Evolutionary conservation across 2,329 filamentous ascomycete species (phyloP), one percentile per base, ranked within the genome.

Genomic region (Aspergillus sp.): DNA sequence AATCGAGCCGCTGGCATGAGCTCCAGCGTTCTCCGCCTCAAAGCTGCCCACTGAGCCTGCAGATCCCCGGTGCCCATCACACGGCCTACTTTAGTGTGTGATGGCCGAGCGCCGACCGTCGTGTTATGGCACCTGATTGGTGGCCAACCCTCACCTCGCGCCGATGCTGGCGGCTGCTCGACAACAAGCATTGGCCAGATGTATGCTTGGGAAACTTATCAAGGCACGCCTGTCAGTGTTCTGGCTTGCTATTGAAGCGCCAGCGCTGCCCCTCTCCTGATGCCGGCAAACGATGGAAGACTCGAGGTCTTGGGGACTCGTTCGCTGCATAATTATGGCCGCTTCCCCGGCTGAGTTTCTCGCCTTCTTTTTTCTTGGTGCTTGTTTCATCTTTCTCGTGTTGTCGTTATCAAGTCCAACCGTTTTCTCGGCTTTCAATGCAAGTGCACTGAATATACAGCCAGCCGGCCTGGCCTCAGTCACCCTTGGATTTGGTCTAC

Each of bases 401-500:
- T 48, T 54, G 23, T 51, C 22, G 19, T 31, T 46, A 5, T 31
- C 30, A 41, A 61, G 34, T 25, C 30, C 34, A 31, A 54, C 59
- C 28, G 65, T 57, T 63, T 41, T 8, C 34, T 41, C 62, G 54
- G 61, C 25, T 53, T 68, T 64, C 60, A 63, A 71, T 73, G 71
- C 62, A 61, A 72, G 64, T 67, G 66, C 61, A 65, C 68, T 76
- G 72, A 70, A 69, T 65, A 64, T 65, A 59, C 67, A 71, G 72
- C 76, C 73, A 77, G 76, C 75, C 69, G 75, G 75, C 65, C 76
- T 77, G 76, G 76, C 70, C 66, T 54, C 56, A 61, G 57, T 61
- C 60, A 55, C 59, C 43, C 34, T 45, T 48, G 48, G 22, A 49
- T 30, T 55, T 51, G 47, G 46, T 31, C 17, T 62, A 22, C 23